Percentiles rank a stretch among this genome's conserved stretches.
These are phyloP conservation scores for Hypoxylon sp. DNA, from an alignment of 2,329 filamentous ascomycete genomes.

Conservation along the genomic window DNA sequence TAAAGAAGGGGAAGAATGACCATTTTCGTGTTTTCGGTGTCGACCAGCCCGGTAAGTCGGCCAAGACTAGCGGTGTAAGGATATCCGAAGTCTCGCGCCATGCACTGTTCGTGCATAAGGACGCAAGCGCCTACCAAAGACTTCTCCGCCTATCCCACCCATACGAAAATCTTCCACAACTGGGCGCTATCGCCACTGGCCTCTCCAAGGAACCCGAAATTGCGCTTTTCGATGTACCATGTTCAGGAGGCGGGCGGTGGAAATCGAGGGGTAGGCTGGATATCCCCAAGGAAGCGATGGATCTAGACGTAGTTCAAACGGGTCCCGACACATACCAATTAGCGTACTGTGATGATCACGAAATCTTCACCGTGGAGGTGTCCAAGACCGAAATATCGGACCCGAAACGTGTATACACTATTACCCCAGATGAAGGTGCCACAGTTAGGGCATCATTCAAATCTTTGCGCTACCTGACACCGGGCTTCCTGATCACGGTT, in stretches of 20 bases:
- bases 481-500: slow-evolving; percentile 70
- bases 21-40: slow-evolving; percentile 86
- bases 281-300: slow-evolving; percentile 71
- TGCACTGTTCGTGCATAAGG: slow-evolving; percentile 67
- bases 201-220: slow-evolving; percentile 83
- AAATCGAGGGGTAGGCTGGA: slow-evolving; percentile 66
- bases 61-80: slow-evolving; percentile 58
- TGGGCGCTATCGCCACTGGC: slow-evolving; percentile 85
- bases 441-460: slow-evolving; percentile 67
- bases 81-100: slow-evolving; percentile 68
- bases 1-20: slow-evolving; percentile 82
- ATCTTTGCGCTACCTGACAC: slow-evolving; percentile 71
- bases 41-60: slow-evolving; percentile 54
- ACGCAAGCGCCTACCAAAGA: slow-evolving; percentile 71
- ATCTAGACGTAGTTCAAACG: slow-evolving; percentile 78
- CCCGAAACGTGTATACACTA: slow-evolving; percentile 69
- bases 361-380: slow-evolving; percentile 76
- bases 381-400: slow-evolving; percentile 60
- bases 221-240: slow-evolving; percentile 80
- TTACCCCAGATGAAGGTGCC: slow-evolving; percentile 63
- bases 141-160: slow-evolving; percentile 69
- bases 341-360: slow-evolving; percentile 82
- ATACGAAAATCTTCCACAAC: slow-evolving; percentile 68
- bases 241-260: slow-evolving; percentile 66
- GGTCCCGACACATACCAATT: slow-evolving; percentile 76